These are phyloP conservation scores for Globisporangium ultimum DNA, from an alignment of 352 stramenopile species.

Conservation along the genomic window DNA sequence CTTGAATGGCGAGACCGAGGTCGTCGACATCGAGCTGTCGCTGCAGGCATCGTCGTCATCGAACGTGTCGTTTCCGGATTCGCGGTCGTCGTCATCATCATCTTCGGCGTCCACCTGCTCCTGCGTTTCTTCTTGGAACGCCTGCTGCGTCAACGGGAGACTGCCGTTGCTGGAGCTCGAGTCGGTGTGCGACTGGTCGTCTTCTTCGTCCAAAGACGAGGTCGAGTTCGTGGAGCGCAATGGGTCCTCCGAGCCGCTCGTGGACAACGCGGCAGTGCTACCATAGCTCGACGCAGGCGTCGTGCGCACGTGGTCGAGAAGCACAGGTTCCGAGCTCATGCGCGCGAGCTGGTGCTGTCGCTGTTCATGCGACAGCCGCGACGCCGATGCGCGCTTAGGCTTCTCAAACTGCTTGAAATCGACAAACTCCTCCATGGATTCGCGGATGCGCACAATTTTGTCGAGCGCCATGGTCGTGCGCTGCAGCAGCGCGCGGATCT, in stretches of 20 bases:
- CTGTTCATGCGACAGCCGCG: conserved; percentile 10
- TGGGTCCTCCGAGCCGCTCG: conserved; percentile 29
- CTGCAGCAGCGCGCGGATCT: conserved; percentile 69
- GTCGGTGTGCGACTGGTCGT: conserved; percentile 30
- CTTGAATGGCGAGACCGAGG: conserved; percentile 56
- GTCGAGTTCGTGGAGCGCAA: conserved; percentile 43
- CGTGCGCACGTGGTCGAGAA: conserved; percentile 16
- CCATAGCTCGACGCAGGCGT: conserved; percentile 50
- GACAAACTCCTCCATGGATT: conserved; percentile 79
- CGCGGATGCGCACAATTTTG: conserved; percentile 81
- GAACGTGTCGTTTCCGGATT: conserved; percentile 24
- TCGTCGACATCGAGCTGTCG: conserved; percentile 40
- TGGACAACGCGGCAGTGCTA: conserved; percentile 44
- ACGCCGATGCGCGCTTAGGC: conserved; percentile 23
- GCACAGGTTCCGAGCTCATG: conserved; percentile 10
- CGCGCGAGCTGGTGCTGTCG: conserved; percentile 4
- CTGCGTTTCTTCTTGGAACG: conserved; percentile 13
- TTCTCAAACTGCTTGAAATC: conserved; percentile 82
- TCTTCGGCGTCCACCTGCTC: conserved; percentile 25
- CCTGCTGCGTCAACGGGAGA: conserved; percentile 1
- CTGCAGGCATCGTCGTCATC: conserved; percentile 16
- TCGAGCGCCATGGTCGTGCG: conserved; percentile 68
- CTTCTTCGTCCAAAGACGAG: conserved; percentile 40
- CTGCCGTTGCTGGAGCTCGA: conserved; percentile 21
- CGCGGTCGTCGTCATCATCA: conserved; percentile 27